These are phyloP conservation scores for Crithidia bombi DNA, from an alignment of 208 protist genomes.

Conservation along the genomic window DNA sequence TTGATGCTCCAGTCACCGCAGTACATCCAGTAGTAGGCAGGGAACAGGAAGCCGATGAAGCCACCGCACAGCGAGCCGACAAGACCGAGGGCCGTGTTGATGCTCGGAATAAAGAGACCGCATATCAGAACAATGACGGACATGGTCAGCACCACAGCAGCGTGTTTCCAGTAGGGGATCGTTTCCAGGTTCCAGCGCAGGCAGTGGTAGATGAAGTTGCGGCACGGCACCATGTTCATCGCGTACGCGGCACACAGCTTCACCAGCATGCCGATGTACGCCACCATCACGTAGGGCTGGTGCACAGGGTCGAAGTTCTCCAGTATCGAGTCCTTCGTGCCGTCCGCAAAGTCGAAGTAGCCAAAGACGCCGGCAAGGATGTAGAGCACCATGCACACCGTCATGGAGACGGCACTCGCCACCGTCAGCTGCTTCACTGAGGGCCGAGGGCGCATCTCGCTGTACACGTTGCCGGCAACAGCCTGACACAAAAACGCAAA, in stretches of 20 bases:
- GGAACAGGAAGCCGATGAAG: constrained; percentile 66
- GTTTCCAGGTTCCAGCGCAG: constrained; percentile 49
- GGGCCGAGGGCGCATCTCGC: constrained; percentile 48
- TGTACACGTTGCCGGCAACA: constrained; percentile 43
- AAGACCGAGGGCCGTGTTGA: constrained; percentile 66
- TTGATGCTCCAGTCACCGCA: constrained; percentile 37
- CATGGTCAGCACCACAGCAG: constrained; percentile 33
- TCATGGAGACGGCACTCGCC: constrained; percentile 52
- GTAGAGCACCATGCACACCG: constrained; percentile 55
- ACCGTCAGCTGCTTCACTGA: constrained; percentile 34
- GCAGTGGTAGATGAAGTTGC: constrained; percentile 43
- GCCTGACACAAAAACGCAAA: constrained; percentile 72
- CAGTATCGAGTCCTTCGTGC: constrained; percentile 46
- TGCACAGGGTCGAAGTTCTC: constrained; percentile 48
- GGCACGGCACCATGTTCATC: constrained; percentile 49
- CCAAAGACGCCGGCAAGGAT: constrained; percentile 70
- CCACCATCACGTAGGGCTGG: constrained; percentile 43
- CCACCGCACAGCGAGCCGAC: constrained; percentile 54
- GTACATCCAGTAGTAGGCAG: constrained; percentile 67
- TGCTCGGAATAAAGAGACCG: constrained; percentile 48
- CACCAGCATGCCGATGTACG: constrained; percentile 56
- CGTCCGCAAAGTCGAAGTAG: constrained; percentile 56
- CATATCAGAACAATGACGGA: constrained; percentile 42
- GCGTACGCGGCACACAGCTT: constrained; percentile 68
- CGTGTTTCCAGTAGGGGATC: constrained; percentile 58